Evolutionary conservation across 768 basidiomycete species (phyloP), one percentile per base, ranked within the genome.

Genomic region (Floccularia luteovirens): DNA sequence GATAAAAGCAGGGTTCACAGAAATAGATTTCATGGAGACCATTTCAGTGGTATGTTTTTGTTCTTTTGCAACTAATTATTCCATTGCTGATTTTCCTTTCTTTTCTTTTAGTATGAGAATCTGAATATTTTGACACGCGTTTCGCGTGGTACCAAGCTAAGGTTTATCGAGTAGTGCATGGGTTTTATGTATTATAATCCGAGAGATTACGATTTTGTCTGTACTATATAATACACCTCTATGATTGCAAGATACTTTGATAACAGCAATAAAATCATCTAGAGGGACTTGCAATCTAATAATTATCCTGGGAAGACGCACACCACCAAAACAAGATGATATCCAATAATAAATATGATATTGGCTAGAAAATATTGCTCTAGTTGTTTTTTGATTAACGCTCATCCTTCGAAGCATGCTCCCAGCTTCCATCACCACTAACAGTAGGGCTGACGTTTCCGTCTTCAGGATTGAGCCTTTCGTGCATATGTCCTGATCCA

Each of bases 11-110:
- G 93, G 93, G 13, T 96, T 84, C 62, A 97, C 90, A 11, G 94
- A 99, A 57, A 79, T 74, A 1, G 86, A 91, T 60, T 71, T 99
- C 11, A 88, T 84, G 69, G 82, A 89, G 45, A 88, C 90, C 1
- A 83, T 97, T 37, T 51, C 69, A 13, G 72, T 85, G 69, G 92
- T 92, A 53, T 58, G 79, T 55, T 20, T 43, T 11, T n/a, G 17
- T 16, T 45, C 39, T 39, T 19, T 30, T 37, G 34, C 37, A 4
- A 5, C 39, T 24, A 5, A 32, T 19, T 7, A 14, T 12, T n/a
- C 2, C 43, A 19, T 52, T 36, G 39, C 44, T 51, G 40, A 43
- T 36, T 24, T 31, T 48, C 27, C 12, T 21, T 47, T 10, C 36
- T 42, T 17, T 45, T 43, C 23, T 28, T 40, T 5, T 53, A 97